Evolutionary conservation across 768 basidiomycete species (phyloP).

Genomic region (Suillus paluster): DNA sequence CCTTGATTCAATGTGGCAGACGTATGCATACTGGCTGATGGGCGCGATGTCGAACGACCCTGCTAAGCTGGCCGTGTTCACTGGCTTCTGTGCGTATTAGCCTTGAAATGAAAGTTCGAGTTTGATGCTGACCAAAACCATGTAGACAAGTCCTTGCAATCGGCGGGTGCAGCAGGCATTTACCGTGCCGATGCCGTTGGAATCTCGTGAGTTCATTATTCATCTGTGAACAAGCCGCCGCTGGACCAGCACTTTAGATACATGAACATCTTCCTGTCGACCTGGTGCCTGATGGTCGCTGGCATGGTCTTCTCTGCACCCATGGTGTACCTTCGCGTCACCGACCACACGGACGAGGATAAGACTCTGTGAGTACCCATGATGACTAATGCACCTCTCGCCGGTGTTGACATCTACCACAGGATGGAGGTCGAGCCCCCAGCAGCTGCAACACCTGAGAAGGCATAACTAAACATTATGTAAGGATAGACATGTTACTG

Average conservation of each 20-base stretch:
- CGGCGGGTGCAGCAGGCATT: constrained; percentile 67
- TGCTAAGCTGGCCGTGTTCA: constrained; percentile 73
- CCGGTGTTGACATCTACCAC: background rate
- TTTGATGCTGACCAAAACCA: background rate
- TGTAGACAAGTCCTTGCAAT: constrained; percentile 71
- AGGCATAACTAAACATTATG: background rate
- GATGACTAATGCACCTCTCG: background rate
- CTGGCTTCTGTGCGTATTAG: constrained; percentile 69
- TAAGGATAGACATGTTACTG: background rate
- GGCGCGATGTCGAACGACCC: constrained; percentile 83
- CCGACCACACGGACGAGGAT: constrained; percentile 54
- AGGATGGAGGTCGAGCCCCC: background rate
- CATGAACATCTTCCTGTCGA: constrained; percentile 71
- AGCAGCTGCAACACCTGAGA: background rate
- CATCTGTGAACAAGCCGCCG: constrained; percentile 2
- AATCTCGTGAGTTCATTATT: constrained; percentile 51
- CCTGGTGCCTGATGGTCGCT: constrained; percentile 64
- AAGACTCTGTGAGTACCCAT: constrained; percentile 50
- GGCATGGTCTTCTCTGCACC: constrained; percentile 66
- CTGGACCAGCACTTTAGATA: constrained; percentile 36
- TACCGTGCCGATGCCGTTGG: constrained; percentile 71
- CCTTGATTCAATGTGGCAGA: constrained; percentile 82
- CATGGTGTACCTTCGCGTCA: constrained; percentile 70
- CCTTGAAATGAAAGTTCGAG: background rate
- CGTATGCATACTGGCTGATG: constrained; percentile 76